phyloP scores from a whole-genome alignment of 495 filamentous ascomycete species.

The Hypomontagnella monticulosa region DNA sequence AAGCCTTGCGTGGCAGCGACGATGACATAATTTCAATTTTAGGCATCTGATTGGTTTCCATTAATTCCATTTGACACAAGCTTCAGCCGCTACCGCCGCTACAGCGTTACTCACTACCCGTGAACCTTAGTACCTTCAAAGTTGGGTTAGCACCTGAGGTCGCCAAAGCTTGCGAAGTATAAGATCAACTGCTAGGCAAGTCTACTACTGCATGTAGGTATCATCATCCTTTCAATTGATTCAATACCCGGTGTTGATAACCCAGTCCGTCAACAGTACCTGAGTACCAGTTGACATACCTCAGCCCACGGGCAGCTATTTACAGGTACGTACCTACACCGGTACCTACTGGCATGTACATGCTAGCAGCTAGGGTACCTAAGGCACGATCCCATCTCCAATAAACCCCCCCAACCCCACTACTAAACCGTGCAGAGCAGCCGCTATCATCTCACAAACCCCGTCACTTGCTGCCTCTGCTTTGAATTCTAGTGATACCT shows the following conservation, averaged over 20 bases:
- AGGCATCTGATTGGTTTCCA: slow-evolving; percentile 23
- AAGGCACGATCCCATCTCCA: slow-evolving; percentile 22
- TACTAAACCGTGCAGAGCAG: slow-evolving; percentile 18
- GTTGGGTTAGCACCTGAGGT: too few species aligned
- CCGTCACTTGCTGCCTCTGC: slow-evolving; percentile 28
- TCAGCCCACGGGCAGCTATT: neutral
- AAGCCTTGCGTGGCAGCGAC: slow-evolving; percentile 28
- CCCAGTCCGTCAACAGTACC: too few species aligned
- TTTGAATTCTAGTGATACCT: slow-evolving; percentile 42
- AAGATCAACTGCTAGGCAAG: too few species aligned
- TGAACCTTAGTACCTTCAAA: slow-evolving; percentile 1
- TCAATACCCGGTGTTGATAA: too few species aligned
- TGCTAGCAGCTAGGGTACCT: neutral
- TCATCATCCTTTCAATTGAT: too few species aligned
- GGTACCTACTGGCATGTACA: slow-evolving; percentile 1
- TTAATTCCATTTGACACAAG: slow-evolving; percentile 10
- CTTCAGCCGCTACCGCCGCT: slow-evolving; percentile 35
- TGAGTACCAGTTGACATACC: neutral
- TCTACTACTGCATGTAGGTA: too few species aligned
- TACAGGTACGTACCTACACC: slow-evolving; percentile 11
- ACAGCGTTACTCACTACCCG: neutral
- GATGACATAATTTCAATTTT: slow-evolving; percentile 37
- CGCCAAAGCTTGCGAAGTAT: neutral
- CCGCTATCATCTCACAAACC: slow-evolving; percentile 41
- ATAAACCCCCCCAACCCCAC: slow-evolving; percentile 33